Evolutionary conservation across 371 early-diverging fungal genomes (phyloP), one percentile per base, ranked within the genome.

Genomic region (Actinomortierella wolfii): DNA sequence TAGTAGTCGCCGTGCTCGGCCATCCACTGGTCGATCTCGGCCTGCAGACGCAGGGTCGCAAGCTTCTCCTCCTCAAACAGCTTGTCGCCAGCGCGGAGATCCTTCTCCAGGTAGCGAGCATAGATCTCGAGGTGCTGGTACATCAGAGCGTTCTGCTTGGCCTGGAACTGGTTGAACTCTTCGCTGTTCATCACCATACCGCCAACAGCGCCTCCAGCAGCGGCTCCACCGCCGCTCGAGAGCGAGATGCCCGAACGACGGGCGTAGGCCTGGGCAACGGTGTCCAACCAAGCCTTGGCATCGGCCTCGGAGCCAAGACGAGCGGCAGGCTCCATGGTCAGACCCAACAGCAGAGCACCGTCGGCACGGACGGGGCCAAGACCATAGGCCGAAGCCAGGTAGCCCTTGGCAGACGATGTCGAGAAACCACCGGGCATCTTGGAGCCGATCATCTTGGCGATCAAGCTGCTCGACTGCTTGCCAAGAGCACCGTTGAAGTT

Each of bases 401-500:
- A 84, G 2, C 84, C 79, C 80, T 94, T 91, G 76, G 91, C 94
- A 41, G 85, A 83, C 49, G 89, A 86, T 69, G 90, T 86, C 26
- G 90, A 88, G 79, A 93, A 92, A 45, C 97, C 96, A 78, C 93
- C 96, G 52, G 97, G 96, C 94, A 97, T 92, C 85, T 96, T 97
- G 64, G 86, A 79, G 68, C 88, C 83, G 50, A 95, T 84, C 83
- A 97, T 76, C 80, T 94, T 92, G 66, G 93, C 85, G 39, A 96
- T 78, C 64, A 94, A 81, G 24, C 85, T 77, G 40, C 80, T 83
- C 47, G 92, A 87, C 59, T 93, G 91, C 79, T 94, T 96, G 67
- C 97, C 97, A 18, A 97, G 86, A 46, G 85, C 65, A 42, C 90
- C 92, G 57, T 81, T 70, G 78, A 84, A 88, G 51, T 78, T 62